phyloP scores from a whole-genome alignment of 805 yeast genomes.

The Cyberlindnera americana region DNA sequence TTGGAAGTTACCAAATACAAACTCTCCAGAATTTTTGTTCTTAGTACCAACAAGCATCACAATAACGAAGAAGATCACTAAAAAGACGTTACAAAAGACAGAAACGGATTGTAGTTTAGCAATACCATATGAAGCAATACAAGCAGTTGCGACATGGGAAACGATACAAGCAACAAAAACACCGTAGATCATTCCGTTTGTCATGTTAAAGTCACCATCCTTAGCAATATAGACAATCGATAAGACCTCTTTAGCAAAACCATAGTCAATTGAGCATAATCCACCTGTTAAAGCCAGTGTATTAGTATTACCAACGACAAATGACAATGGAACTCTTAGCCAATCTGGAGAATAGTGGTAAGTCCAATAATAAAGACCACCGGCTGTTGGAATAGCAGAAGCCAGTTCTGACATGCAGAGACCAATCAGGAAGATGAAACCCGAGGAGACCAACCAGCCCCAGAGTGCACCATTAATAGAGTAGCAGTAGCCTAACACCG shows the following conservation, averaged over 20 bases:
- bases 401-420: slow-evolving; percentile 62
- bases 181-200: slow-evolving; percentile 53
- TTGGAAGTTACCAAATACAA: slow-evolving; percentile 49
- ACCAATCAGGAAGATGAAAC: slow-evolving; percentile 53
- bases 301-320: slow-evolving; percentile 63
- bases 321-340: slow-evolving; percentile 51
- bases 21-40: slow-evolving; percentile 41
- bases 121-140: slow-evolving; percentile 52
- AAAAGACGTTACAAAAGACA: slow-evolving; percentile 45
- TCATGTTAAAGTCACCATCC: slow-evolving; percentile 55
- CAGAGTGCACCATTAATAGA: slow-evolving; percentile 46
- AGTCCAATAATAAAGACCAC: slow-evolving; percentile 71
- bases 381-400: slow-evolving; percentile 69
- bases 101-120: slow-evolving; percentile 56
- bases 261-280: slow-evolving; percentile 66
- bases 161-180: slow-evolving; percentile 56
- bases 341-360: slow-evolving; percentile 59
- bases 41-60: slow-evolving; percentile 61
- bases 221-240: slow-evolving; percentile 53
- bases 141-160: slow-evolving; percentile 45
- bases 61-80: slow-evolving; percentile 52
- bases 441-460: slow-evolving; percentile 66
- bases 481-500: slow-evolving; percentile 49
- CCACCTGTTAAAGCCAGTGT: slow-evolving; percentile 65
- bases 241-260: slow-evolving; percentile 55